Percentiles rank a stretch among this genome's conserved stretches.
phyloP scores from a whole-genome alignment of 331 rosid species.

The Pyracantha coccinea region DNA sequence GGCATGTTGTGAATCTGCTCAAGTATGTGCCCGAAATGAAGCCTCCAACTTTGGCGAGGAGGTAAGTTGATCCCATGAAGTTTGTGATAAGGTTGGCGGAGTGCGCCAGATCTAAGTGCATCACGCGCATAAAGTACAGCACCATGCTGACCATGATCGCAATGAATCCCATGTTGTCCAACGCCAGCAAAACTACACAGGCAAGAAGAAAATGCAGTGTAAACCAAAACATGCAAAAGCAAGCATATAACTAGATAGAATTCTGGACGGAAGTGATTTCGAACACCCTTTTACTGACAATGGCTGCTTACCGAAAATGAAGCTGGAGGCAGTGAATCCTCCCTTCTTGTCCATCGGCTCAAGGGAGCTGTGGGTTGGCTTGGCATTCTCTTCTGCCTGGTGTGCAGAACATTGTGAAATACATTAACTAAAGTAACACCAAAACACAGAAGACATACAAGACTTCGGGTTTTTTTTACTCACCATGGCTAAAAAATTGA shows the following conservation, averaged over 20 bases:
- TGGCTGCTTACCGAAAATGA: constrained; percentile 48
- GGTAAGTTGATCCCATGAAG: constrained; percentile 67
- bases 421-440: background rate
- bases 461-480: background rate
- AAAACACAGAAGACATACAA: background rate
- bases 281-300: too few species aligned
- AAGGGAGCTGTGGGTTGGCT: constrained; percentile 22
- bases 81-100: constrained; percentile 83
- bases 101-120: constrained; percentile 54
- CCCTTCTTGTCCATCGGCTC: constrained; percentile 35
- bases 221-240: too few species aligned
- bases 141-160: constrained; percentile 81
- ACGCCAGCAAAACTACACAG: constrained; percentile 40
- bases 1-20: constrained; percentile 52
- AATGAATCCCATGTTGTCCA: constrained; percentile 81
- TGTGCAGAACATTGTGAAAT: constrained; percentile 9
- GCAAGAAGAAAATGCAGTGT: background rate
- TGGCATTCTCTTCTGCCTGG: constrained; percentile 36
- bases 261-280: too few species aligned
- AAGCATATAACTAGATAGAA: too few species aligned
- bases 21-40: constrained; percentile 74
- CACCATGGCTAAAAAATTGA: constrained; percentile 30
- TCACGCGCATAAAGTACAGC: constrained; percentile 52
- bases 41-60: constrained; percentile 69
- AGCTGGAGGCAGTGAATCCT: constrained; percentile 66